A percentile compares a stretch with the other conserved stretches of the same genome.
Conservation (phyloP, 2,329 filamentous ascomycete species). For the Penicillium vulpinum region DNA sequence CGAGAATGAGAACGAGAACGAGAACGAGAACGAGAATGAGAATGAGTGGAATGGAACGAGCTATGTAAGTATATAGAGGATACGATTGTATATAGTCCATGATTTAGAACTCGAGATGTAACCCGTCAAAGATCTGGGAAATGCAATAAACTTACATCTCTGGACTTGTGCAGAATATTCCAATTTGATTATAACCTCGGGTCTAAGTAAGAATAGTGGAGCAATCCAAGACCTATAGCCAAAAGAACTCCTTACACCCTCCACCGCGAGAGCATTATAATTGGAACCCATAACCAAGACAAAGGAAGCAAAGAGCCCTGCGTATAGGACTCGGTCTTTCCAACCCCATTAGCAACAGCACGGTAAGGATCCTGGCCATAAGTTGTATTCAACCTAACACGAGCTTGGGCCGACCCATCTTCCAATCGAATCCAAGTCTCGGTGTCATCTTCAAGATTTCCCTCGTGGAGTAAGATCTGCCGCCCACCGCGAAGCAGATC, state of each 20-base stretch:
- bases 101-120: background rate
- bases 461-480: conserved; percentile 54
- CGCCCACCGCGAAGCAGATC: conserved; percentile 63
- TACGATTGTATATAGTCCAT: background rate
- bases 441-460: conserved; percentile 46
- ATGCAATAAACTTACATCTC: background rate
- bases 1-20: too few species aligned
- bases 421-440: conserved; percentile 65
- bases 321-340: background rate
- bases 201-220: background rate
- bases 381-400: conserved; percentile 59
- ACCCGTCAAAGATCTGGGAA: background rate
- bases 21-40: too few species aligned
- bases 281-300: conserved; percentile 4
- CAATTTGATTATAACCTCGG: background rate
- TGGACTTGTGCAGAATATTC: too few species aligned
- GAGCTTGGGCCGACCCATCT: conserved; percentile 52
- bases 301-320: background rate
- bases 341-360: background rate
- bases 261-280: conserved; percentile 6
- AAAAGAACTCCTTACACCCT: background rate
- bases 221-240: background rate
- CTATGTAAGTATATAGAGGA: background rate
- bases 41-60: too few species aligned
- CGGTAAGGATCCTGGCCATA: conserved; percentile 52